phyloP scores from a whole-genome alignment of 2,329 filamentous ascomycete genomes.

The Diaporthe nobilis region DNA sequence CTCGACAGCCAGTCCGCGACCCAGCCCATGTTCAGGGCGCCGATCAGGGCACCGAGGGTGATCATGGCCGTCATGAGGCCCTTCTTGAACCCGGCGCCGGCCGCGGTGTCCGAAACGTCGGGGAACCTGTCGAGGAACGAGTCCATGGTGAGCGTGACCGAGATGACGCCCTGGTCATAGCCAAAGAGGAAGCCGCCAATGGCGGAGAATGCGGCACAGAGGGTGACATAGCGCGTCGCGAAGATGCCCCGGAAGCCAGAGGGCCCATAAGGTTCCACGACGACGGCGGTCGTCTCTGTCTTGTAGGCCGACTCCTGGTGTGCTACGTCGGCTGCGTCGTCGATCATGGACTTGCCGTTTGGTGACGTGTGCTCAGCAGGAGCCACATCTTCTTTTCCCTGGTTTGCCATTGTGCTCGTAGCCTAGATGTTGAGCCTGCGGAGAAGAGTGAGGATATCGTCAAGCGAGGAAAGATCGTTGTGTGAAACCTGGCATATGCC shows the following conservation, averaged over 20 bases:
- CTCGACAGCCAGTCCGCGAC: slow-evolving; percentile 67
- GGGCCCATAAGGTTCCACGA: slow-evolving; percentile 17
- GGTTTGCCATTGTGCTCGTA: neutral
- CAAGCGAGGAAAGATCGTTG: neutral
- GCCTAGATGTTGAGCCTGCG: neutral
- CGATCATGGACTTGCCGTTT: slow-evolving; percentile 6
- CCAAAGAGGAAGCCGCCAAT: slow-evolving; percentile 39
- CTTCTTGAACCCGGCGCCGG: slow-evolving; percentile 60
- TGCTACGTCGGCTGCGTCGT: slow-evolving; percentile 10
- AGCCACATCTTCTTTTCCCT: neutral
- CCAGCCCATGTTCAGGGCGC: slow-evolving; percentile 66
- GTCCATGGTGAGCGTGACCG: slow-evolving; percentile 55
- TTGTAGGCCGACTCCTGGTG: slow-evolving; percentile 14
- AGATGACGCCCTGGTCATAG: slow-evolving; percentile 56
- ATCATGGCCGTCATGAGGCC: slow-evolving; percentile 59
- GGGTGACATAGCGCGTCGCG: slow-evolving; percentile 30
- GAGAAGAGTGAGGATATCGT: neutral
- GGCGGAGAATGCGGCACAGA: slow-evolving; percentile 29
- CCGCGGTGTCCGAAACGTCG: slow-evolving; percentile 50
- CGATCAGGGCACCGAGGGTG: slow-evolving; percentile 66
- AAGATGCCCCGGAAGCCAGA: slow-evolving; percentile 26
- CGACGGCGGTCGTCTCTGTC: neutral
- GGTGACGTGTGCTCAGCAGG: slow-evolving; percentile 6
- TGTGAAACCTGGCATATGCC: neutral
- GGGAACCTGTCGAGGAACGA: slow-evolving; percentile 52